These are phyloP conservation scores for Halenospora varia DNA, from an alignment of 495 filamentous ascomycete species.

Conservation along the genomic window DNA sequence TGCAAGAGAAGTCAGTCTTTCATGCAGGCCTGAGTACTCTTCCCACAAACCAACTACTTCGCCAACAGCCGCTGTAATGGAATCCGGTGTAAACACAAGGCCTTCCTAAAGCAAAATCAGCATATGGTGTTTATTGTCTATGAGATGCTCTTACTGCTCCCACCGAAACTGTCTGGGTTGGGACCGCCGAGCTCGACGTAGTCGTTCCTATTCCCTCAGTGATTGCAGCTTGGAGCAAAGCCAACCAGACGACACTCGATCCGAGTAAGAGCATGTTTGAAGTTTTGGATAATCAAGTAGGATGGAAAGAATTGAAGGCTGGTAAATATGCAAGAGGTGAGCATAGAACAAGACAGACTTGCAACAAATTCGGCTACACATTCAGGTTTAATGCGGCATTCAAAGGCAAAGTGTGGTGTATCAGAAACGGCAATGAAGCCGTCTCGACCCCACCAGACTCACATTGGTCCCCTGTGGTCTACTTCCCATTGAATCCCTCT, in stretches of 20 bases:
- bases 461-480: no score
- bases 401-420: no score
- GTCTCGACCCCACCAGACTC: no score
- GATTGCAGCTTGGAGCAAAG: not conserved
- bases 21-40: not conserved
- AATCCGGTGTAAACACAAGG: slow-evolving; percentile 9
- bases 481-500: no score
- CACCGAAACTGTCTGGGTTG: slow-evolving; percentile 2
- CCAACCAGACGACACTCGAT: not conserved
- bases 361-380: no score
- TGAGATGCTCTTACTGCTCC: not conserved
- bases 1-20: not conserved
- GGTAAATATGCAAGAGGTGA: no score
- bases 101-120: slow-evolving; percentile 12
- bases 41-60: slow-evolving; percentile 15
- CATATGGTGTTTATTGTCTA: not conserved
- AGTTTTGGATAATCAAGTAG: not conserved
- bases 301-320: no score
- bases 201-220: not conserved
- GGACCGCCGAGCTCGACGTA: not conserved
- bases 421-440: no score
- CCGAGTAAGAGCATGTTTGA: not conserved
- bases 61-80: slow-evolving; percentile 12
- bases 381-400: no score
- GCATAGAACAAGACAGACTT: no score